Conservation (phyloP, 1,139 yeast species). For the Pneumocystis canis region DNA sequence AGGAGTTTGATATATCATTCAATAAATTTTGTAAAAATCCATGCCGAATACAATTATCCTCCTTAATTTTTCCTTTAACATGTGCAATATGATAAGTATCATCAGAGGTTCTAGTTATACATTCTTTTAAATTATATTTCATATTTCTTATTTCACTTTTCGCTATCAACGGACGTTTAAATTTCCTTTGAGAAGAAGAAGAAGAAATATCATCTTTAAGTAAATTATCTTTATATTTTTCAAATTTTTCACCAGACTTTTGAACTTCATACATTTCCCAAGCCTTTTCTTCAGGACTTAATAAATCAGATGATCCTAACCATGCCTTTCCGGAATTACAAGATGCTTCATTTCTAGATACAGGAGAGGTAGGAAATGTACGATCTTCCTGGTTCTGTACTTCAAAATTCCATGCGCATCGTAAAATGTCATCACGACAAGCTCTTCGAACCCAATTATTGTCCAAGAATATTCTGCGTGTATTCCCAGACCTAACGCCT, state of each 20-base stretch:
- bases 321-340: background rate
- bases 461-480: background rate
- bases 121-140: background rate
- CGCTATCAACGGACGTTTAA: background rate
- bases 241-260: background rate
- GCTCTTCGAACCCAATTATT: background rate
- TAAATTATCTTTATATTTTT: background rate
- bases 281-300: background rate
- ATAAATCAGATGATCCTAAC: background rate
- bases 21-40: background rate
- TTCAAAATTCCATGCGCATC: background rate
- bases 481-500: background rate
- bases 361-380: background rate
- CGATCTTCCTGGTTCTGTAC: background rate
- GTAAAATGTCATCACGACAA: background rate
- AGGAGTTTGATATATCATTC: background rate
- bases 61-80: background rate
- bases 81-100: background rate
- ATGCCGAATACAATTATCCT: background rate
- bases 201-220: background rate
- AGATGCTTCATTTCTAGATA: background rate
- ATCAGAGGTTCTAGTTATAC: background rate
- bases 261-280: background rate
- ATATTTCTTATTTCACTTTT: background rate
- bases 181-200: background rate